phyloP scores from a whole-genome alignment of 305 asterid species.

The Fraxinus greggii region DNA sequence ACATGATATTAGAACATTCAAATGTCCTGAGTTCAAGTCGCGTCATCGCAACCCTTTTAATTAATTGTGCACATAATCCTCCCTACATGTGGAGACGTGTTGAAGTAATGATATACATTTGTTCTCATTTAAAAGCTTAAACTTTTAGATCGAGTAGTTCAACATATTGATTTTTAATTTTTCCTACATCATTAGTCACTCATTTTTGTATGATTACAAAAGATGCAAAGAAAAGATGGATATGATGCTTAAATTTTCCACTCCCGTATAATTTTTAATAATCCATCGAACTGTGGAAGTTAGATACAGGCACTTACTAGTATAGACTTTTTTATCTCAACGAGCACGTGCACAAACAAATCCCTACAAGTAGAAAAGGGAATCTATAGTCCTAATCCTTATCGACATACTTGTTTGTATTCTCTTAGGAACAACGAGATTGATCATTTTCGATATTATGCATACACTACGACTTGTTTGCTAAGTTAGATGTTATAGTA shows the following conservation, averaged over 20 bases:
- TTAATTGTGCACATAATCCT: not conserved
- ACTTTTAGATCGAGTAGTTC: not conserved
- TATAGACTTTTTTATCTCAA: not conserved
- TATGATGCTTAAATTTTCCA: not conserved
- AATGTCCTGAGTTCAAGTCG: not conserved
- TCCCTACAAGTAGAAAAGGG: not conserved
- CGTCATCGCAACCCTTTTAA: not conserved
- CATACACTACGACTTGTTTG: not conserved
- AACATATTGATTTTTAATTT: not conserved
- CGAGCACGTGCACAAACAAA: not conserved
- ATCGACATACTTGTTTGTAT: not conserved
- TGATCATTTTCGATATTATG: not conserved
- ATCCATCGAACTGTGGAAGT: not conserved
- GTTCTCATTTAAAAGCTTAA: not conserved
- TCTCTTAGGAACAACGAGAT: not conserved
- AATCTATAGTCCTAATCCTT: not conserved
- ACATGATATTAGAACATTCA: not conserved
- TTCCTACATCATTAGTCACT: not conserved
- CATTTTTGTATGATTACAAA: slow-evolving; percentile 37
- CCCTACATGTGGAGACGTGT: not conserved
- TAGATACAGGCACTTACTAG: not conserved
- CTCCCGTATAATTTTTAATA: not conserved
- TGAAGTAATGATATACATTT: not conserved
- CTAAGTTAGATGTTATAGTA: not conserved
- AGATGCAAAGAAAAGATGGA: not conserved